Base-by-base conservation (phyloP, 1,284 basidiomycete genomes). In the Apiotrichum sp. region DNA sequence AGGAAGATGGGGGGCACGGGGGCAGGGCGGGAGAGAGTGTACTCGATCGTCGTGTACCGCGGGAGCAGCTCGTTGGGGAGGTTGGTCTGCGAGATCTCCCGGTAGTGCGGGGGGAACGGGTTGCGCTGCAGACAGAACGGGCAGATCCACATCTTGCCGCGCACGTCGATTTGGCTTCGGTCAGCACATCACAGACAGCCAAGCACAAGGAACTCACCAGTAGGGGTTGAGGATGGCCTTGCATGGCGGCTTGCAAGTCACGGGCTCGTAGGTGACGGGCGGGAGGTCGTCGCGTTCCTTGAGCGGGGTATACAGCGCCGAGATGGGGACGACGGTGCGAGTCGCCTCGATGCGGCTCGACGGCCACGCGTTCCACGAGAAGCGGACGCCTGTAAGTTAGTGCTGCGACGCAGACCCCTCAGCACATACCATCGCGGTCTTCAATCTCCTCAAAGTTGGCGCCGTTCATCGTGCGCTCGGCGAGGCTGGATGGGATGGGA, bases 11-110 rank as follows among this genome's bases (percentile, higher is more conserved):
- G 95, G 1, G 93, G 93, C 53, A 96, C 87, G 67, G 87, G 90
- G 9, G 87, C 90, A 10, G 91, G 88, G 54, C 95, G 85, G 43
- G 88, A 84, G 50, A 98, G 86, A 9, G 93, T 98, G 80, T 98
- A 98, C 79, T 98, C 95, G 78, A 98, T 97, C 13, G 95, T 98
- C 47, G 95, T 98, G 82, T 98, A 98, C 79, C 97, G 96, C 70
- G 95, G 93, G 45, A 97, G 77, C 33, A 98, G 83, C 77, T 98
- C 95, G 22, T 93, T 88, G 46, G 95, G 95, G 31, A 98, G 83
- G 77, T 98, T 98, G 62, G 90, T 95, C 78, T 88, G 90, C 58
- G 92, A 93, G 66, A 98, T 96, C 76, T 98, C 95, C 79, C 97
- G 96, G 83, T 98, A 98, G 77, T 98, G 95, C 0, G 93, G 91